Base-by-base conservation (phyloP, 1,284 basidiomycete species). In the Quambalaria eucalypti region DNA sequence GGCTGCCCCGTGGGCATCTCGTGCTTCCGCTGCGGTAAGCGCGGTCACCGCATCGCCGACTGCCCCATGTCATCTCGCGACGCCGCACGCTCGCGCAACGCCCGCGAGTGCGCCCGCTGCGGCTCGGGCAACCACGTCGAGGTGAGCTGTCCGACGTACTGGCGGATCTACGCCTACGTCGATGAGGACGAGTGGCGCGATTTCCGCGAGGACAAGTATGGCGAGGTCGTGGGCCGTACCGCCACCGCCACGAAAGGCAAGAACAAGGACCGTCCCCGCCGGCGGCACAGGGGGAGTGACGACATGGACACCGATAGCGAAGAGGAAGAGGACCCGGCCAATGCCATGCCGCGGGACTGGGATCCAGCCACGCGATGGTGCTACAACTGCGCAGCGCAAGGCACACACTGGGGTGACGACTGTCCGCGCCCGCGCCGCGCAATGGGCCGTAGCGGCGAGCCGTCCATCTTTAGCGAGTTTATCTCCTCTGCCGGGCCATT, bases 1-100 rank as follows among this genome's bases (percentile, higher is more conserved):
- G 83, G 84, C 53, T 95, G 90, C 76, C 88, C 90, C 0, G 85
- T 88, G 57, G 85, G 84, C 70, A 64, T 90, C 68, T 84, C 83
- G 4, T 93, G 90, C 71, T 92, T 85, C 73, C 82, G 81, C 2
- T 95, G 90, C 68, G 88, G 88, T 28, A 85, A 86, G 81, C 85
- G 86, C 68, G 90, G 90, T 0, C 90, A 95, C 71, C 82, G 89
- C 49, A 86, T 82, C 60, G 80, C 78, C 60, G 84, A 83, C 28
- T 93, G 90, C 71, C 0, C 55, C n/a, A n/a, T n/a, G n/a, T n/a
- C n/a, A n/a, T n/a, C n/a, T 54, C 2, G 47, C 56, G 14, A 14
- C 39, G 28, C 73, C 76, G 67, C 80, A 49, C 82, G 84, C 47
- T n/a, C n/a, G n/a, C n/a, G n/a, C n/a, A n/a, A n/a, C n/a, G n/a